Conservation (phyloP, 345 rosid genomes). For the Gossypium australe region DNA sequence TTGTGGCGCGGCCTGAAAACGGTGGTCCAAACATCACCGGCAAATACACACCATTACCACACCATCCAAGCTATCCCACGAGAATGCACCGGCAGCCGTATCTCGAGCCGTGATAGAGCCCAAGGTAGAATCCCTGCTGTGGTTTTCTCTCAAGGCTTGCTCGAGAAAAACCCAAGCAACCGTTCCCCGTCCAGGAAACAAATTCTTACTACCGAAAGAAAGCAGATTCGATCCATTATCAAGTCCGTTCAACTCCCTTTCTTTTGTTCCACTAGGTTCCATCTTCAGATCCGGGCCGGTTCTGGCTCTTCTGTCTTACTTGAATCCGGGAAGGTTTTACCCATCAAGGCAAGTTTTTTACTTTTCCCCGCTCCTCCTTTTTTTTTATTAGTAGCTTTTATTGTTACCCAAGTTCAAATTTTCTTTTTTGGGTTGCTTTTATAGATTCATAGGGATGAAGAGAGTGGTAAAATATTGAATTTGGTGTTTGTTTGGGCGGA, state of each 20-base stretch:
- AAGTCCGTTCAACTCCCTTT: slow-evolving; percentile 46
- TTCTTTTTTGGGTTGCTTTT: slow-evolving; percentile 9
- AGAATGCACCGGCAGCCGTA: slow-evolving; percentile 45
- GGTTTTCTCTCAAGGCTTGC: slow-evolving; percentile 46
- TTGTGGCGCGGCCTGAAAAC: slow-evolving; percentile 48
- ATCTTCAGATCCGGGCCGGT: slow-evolving; percentile 67
- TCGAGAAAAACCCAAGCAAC: slow-evolving; percentile 23
- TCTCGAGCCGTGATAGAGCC: slow-evolving; percentile 40
- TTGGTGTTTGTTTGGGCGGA: slow-evolving; percentile 91
- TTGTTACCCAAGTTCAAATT: neutral
- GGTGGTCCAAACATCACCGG: slow-evolving; percentile 25
- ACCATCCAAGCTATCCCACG: slow-evolving; percentile 67
- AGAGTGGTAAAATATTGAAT: slow-evolving; percentile 73
- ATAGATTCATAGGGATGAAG: slow-evolving; percentile 79
- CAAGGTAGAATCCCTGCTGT: slow-evolving; percentile 71
- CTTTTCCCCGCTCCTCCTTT: neutral
- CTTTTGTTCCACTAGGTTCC: slow-evolving; percentile 60
- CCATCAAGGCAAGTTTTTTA: slow-evolving; percentile 52
- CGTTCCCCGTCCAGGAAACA: slow-evolving; percentile 31
- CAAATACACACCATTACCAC: slow-evolving; percentile 26
- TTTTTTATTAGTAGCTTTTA: neutral
- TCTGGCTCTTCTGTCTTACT: slow-evolving; percentile 50
- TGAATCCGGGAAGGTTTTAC: slow-evolving; percentile 73
- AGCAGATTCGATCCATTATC: slow-evolving; percentile 55
- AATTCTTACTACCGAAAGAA: slow-evolving; percentile 49